These are phyloP conservation scores for Salvia rosmarinus DNA, from an alignment of 257 asterid genomes.

Conservation along the genomic window DNA sequence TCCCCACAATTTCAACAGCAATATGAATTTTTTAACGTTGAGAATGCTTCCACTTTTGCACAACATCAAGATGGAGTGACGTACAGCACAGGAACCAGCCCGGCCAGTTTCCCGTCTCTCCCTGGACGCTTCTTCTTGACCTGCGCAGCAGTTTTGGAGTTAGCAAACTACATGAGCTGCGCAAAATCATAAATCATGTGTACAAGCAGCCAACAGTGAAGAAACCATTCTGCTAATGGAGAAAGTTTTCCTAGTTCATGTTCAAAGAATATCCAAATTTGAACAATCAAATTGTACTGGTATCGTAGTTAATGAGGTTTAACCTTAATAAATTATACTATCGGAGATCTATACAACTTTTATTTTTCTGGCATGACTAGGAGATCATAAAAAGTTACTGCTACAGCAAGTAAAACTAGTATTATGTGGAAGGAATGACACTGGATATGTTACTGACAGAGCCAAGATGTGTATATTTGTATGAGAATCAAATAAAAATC, in stretches of 20 bases:
- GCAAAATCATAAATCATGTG: not conserved
- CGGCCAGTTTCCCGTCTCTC: constrained; percentile 96
- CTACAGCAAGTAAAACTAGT: not conserved
- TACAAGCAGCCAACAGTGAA: not conserved
- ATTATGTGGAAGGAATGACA: not conserved
- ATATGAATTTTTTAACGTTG: too few species aligned
- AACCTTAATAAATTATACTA: too few species aligned
- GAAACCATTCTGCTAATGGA: not conserved
- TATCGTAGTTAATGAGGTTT: too few species aligned
- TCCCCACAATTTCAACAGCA: too few species aligned
- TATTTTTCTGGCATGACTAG: not conserved
- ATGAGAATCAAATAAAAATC: not conserved
- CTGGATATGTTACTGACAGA: not conserved
- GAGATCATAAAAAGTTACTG: not conserved
- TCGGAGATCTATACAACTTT: not conserved
- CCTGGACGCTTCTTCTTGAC: constrained; percentile 97
- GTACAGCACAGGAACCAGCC: constrained; percentile 96
- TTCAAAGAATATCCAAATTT: not conserved
- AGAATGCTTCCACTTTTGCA: too few species aligned
- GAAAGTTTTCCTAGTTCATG: not conserved
- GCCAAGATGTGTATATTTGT: not conserved
- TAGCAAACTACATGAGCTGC: constrained; percentile 22
- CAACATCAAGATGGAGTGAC: constrained; percentile 70
- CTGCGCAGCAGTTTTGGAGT: constrained; percentile 44
- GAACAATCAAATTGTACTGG: not conserved